Conservation (phyloP, 2,329 filamentous ascomycete genomes). For the Neonectria hederae region DNA sequence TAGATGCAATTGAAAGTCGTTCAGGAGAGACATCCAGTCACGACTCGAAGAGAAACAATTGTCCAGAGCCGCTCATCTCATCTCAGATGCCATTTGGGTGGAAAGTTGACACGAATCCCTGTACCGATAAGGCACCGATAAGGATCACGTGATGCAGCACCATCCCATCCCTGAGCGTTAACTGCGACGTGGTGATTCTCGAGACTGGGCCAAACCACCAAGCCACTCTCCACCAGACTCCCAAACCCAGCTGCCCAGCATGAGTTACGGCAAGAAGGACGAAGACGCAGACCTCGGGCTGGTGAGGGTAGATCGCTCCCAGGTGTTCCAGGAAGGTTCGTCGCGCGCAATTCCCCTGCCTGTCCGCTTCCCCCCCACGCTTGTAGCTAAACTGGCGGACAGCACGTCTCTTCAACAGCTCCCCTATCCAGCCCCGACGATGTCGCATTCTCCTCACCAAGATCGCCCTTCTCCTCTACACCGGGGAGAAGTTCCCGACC, state of each 20-base stretch:
- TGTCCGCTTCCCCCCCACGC: constrained; percentile 39
- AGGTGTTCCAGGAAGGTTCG: constrained; percentile 98
- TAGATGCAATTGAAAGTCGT: too few species aligned
- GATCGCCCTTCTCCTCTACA: constrained; percentile 95
- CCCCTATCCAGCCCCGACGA: constrained; percentile 94
- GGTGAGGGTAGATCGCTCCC: constrained; percentile 97
- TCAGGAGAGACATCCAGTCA: background rate
- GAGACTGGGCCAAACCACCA: constrained; percentile 45
- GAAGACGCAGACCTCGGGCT: constrained; percentile 94
- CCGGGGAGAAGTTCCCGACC: constrained; percentile 94
- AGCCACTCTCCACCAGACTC: constrained; percentile 47
- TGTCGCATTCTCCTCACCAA: constrained; percentile 98
- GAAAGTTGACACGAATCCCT: constrained; percentile 42
- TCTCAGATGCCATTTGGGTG: background rate
- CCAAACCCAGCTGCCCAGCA: constrained; percentile 61
- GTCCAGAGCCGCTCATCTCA: background rate
- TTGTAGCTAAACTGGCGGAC: constrained; percentile 50
- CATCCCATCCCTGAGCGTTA: constrained; percentile 48
- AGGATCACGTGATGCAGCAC: constrained; percentile 48
- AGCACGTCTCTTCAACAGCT: constrained; percentile 98
- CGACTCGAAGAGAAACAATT: background rate
- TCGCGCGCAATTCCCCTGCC: constrained; percentile 42
- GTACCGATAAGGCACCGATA: constrained; percentile 41
- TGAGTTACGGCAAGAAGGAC: constrained; percentile 99
- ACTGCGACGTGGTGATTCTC: constrained; percentile 54